Percentiles rank a stretch among this genome's conserved stretches.
phyloP scores from a whole-genome alignment of 495 filamentous ascomycete genomes.

The Aspergillus taichungensis region DNA sequence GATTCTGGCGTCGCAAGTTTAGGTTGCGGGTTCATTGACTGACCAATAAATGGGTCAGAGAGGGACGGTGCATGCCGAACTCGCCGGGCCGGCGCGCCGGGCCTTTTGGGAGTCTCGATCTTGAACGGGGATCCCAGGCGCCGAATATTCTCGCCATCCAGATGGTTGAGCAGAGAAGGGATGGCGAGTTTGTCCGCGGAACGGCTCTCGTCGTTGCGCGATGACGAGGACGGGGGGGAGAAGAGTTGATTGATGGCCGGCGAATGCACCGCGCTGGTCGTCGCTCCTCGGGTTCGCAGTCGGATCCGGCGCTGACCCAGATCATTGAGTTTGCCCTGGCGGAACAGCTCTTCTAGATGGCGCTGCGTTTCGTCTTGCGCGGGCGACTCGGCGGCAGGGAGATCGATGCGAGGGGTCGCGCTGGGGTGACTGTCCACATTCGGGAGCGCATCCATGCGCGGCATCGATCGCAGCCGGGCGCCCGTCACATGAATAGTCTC shows the following conservation, averaged over 20 bases:
- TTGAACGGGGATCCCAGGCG: slow-evolving; percentile 47
- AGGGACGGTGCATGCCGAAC: slow-evolving; percentile 32
- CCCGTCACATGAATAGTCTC: slow-evolving; percentile 40
- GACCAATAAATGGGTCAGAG: slow-evolving; percentile 34
- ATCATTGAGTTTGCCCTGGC: slow-evolving; percentile 36
- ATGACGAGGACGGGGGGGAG: slow-evolving; percentile 38
- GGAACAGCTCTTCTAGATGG: slow-evolving; percentile 41
- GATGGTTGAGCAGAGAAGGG: slow-evolving; percentile 19
- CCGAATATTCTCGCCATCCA: slow-evolving; percentile 33
- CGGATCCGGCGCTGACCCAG: slow-evolving; percentile 39
- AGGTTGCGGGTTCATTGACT: slow-evolving; percentile 12
- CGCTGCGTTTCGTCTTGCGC: slow-evolving; percentile 35
- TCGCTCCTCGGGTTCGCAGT: slow-evolving; percentile 42
- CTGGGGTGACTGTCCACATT: slow-evolving; percentile 46
- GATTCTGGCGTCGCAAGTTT: background rate
- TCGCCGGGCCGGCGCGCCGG: slow-evolving; percentile 17
- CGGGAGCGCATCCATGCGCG: slow-evolving; percentile 40
- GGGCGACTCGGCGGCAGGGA: slow-evolving; percentile 38
- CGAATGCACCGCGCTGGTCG: slow-evolving; percentile 31
- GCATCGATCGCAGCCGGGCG: slow-evolving; percentile 38
- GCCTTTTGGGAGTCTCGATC: slow-evolving; percentile 23
- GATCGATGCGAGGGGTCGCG: slow-evolving; percentile 17
- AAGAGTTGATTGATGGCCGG: slow-evolving; percentile 39
- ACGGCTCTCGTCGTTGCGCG: slow-evolving; percentile 21
- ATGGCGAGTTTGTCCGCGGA: slow-evolving; percentile 18